These are phyloP conservation scores for Mimosa pudica DNA, from an alignment of 306 rosid species.

Conservation along the genomic window DNA sequence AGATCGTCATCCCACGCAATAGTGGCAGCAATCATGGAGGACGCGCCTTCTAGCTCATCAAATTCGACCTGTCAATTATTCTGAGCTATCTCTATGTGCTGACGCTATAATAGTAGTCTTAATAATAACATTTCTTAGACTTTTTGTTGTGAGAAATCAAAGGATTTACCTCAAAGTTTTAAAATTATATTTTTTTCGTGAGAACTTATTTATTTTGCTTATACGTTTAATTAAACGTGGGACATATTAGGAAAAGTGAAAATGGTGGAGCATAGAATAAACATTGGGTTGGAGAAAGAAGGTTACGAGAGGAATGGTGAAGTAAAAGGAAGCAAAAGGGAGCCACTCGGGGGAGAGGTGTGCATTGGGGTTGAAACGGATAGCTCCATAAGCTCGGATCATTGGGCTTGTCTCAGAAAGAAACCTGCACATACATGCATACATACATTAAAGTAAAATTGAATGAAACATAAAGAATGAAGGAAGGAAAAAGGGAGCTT, in stretches of 20 bases:
- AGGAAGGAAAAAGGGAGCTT: no score
- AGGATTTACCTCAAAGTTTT: no score
- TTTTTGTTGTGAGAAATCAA: no score
- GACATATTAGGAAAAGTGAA: no score
- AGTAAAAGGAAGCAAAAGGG: slow-evolving; percentile 87
- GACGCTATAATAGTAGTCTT: slow-evolving; percentile 38
- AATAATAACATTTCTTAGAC: no score
- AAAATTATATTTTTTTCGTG: no score
- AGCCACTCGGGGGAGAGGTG: slow-evolving; percentile 80
- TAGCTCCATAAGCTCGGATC: slow-evolving; percentile 88
- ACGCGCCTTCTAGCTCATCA: slow-evolving; percentile 82
- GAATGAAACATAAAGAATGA: neutral
- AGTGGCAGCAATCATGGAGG: slow-evolving; percentile 84
- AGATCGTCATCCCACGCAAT: slow-evolving; percentile 89
- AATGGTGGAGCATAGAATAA: slow-evolving; percentile 17
- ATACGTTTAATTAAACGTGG: no score
- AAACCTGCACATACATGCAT: slow-evolving; percentile 52
- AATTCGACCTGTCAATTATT: slow-evolving; percentile 84
- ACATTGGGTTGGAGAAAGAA: slow-evolving; percentile 36
- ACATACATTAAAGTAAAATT: no score
- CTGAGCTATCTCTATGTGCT: slow-evolving; percentile 59
- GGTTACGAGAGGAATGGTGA: slow-evolving; percentile 92
- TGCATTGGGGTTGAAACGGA: slow-evolving; percentile 76
- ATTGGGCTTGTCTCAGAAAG: slow-evolving; percentile 79
- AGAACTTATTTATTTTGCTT: no score